Evolutionary conservation across 2,329 filamentous ascomycete genomes (phyloP), one percentile per base, ranked within the genome.

Genomic region (Penicillium sp.): DNA sequence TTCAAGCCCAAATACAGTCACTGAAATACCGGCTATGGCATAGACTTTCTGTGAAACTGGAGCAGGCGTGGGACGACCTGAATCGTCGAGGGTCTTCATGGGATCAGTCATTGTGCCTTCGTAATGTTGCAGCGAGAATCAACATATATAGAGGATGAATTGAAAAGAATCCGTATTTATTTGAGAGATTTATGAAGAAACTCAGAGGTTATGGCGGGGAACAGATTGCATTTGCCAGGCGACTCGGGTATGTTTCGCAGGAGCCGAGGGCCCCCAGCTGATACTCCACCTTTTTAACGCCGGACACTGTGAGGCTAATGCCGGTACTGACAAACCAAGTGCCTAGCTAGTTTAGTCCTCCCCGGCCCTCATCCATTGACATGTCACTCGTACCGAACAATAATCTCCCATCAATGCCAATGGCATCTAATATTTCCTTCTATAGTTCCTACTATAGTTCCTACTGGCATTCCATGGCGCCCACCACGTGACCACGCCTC

Each of bases 1-100:
- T 24, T 85, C 75, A 2, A 96, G 82, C 15, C 93, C 92, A 71
- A 92, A 92, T 52, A 96, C 80, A 53, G 90, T 89, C 43, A 88
- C 84, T 8, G 89, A 79, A 47, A 97, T 84, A 40, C 91, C 91
- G 36, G 88, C 85, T 69, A 97, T 89, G 54, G 85, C 83, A 60
- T 88, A 79, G 17, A 84, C 86, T 55, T 79, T 82, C 55, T 78
- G 76, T 18, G 90, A 94, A 52, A 91, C 74, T 29, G 68, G 59
- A 13, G 37, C 65, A 8, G 70, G 66, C 34, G 64, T 59, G 47
- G 65, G 56, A 37, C 54, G 55, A 45, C 62, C 63, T n/a, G 63
- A 61, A 36, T 60, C 54, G 36, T 64, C 63, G 43, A 72, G 62
- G 3, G 69, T 63, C 34, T 75, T 69, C 40, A 69, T 56, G 33